Evolutionary conservation across 1,284 basidiomycete genomes (phyloP).

Genomic region (Austroboletus rostrupii): DNA sequence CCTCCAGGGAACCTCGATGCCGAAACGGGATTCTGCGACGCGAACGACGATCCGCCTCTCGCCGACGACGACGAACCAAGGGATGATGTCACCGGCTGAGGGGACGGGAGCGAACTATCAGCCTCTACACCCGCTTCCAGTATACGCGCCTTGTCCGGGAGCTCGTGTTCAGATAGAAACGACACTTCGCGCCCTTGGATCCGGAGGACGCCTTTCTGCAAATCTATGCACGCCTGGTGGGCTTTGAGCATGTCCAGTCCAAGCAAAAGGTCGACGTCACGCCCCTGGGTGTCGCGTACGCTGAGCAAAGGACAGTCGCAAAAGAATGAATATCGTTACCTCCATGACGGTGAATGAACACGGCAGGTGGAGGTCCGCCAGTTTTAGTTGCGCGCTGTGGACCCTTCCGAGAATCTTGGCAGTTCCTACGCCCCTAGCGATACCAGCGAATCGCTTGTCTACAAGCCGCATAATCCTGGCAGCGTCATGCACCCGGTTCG

Average conservation of each 20-base stretch:
- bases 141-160: conserved; percentile 75
- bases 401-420: conserved; percentile 93
- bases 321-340: conserved; percentile 36
- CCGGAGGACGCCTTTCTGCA: conserved; percentile 81
- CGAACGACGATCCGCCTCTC: conserved; percentile 1
- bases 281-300: conserved; percentile 50
- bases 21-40: conserved; percentile 8
- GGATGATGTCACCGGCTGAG: conserved; percentile 6
- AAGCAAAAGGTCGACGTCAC: conserved; percentile 89
- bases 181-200: conserved; percentile 84
- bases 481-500: neutral
- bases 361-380: conserved; percentile 79
- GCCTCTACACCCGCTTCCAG: conserved; percentile 31
- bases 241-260: conserved; percentile 98
- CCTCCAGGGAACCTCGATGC: conserved; percentile 54
- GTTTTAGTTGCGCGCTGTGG: conserved; percentile 89
- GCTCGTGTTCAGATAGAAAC: conserved; percentile 92
- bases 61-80: conserved; percentile 12
- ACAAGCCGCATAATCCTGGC: conserved; percentile 88
- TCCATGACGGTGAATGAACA: conserved; percentile 97
- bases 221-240: conserved; percentile 93
- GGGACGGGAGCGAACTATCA: conserved; percentile 18
- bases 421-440: conserved; percentile 94
- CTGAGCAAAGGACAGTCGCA: neutral
- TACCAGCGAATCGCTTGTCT: conserved; percentile 84